Base-by-base conservation (phyloP, 2,329 filamentous ascomycete genomes). In the Reticulascus tulasneorum region DNA sequence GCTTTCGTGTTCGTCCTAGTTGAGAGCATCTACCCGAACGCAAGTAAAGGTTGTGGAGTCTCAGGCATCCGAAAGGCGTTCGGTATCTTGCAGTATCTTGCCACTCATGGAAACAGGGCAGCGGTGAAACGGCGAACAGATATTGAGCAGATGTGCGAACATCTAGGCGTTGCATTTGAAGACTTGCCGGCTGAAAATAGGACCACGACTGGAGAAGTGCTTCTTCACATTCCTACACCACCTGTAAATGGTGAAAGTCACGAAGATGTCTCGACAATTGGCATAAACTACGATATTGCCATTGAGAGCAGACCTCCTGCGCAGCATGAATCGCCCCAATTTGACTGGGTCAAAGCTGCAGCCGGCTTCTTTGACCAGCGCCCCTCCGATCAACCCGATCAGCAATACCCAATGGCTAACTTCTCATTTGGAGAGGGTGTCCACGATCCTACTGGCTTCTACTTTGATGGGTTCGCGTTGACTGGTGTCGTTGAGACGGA, bases 1-100 rank as follows among this genome's bases (percentile, higher is more conserved):
- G 42, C 38, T 10, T 45, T 45, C 30, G 40, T 45, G 13, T 39
- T 45, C 29, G 35, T 45, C 23, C 20, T 45, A 11, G 41, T 37
- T 2, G 28, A 42, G 13, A 33, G 35, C 23, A 37, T 43, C 26
- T n/a, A n/a, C n/a, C n/a, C n/a, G n/a, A 39, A 40, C 11, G 36
- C 26, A 1, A 33, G 33, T 4, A 40, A 42, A n/a, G 20, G 23
- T 5, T 26, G 39, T 1, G 40, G 40, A 2, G 19, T 32, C 17
- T 33, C 24, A 5, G 40, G 32, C 5, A 40, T 42, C 16, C 36
- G 40, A 2, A 33, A 37, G 5, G 32, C 40, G 2, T 28, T 29
- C 17, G 25, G 32, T 5, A 40, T 42, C 8, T 29, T 42, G 0
- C 18, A 17, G n/a, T 42, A 42, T 9, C 16, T 40, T 19, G 40